These are phyloP conservation scores for Paracamarosporium sp. DNA, from an alignment of 2,329 filamentous ascomycete species.

Conservation along the genomic window DNA sequence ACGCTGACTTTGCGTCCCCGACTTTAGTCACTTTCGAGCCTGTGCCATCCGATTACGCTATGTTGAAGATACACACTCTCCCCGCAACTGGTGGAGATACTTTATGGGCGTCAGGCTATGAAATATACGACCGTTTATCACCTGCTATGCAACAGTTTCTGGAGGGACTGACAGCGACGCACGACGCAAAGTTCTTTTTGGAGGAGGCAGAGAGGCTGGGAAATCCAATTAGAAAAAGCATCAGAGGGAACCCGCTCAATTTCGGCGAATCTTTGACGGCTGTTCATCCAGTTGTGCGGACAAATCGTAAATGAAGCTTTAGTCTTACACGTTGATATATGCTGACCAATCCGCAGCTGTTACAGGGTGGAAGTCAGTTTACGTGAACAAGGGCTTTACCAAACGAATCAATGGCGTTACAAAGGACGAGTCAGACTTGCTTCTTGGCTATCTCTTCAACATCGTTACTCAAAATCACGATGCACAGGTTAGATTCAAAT, in stretches of 20 bases:
- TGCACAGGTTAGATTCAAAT: slow-evolving; percentile 59
- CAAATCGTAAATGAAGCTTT: slow-evolving; percentile 53
- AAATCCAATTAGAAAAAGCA: slow-evolving; percentile 33
- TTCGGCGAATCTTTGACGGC: slow-evolving; percentile 58
- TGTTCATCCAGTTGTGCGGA: slow-evolving; percentile 66
- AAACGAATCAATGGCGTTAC: slow-evolving; percentile 55
- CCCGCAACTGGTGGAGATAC: slow-evolving; percentile 45
- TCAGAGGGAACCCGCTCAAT: slow-evolving; percentile 61
- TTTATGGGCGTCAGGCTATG: slow-evolving; percentile 47
- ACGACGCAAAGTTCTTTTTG: slow-evolving; percentile 42
- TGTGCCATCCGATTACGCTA: slow-evolving; percentile 50
- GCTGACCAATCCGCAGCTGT: slow-evolving; percentile 48
- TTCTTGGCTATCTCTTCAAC: slow-evolving; percentile 53
- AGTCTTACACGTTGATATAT: background rate
- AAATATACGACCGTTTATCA: slow-evolving; percentile 60
- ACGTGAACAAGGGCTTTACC: slow-evolving; percentile 42
- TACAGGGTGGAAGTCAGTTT: slow-evolving; percentile 64
- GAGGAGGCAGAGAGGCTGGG: slow-evolving; percentile 34
- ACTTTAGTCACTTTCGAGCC: slow-evolving; percentile 51
- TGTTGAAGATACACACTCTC: slow-evolving; percentile 42
- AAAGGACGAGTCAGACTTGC: slow-evolving; percentile 52
- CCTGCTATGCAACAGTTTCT: slow-evolving; percentile 57
- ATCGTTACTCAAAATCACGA: slow-evolving; percentile 59
- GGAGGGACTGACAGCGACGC: slow-evolving; percentile 56
- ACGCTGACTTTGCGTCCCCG: too few relatives aligned